These are phyloP conservation scores for Coccomyxa subellipsoidea DNA, from an alignment of 163 green algal genomes.

Conservation along the genomic window DNA sequence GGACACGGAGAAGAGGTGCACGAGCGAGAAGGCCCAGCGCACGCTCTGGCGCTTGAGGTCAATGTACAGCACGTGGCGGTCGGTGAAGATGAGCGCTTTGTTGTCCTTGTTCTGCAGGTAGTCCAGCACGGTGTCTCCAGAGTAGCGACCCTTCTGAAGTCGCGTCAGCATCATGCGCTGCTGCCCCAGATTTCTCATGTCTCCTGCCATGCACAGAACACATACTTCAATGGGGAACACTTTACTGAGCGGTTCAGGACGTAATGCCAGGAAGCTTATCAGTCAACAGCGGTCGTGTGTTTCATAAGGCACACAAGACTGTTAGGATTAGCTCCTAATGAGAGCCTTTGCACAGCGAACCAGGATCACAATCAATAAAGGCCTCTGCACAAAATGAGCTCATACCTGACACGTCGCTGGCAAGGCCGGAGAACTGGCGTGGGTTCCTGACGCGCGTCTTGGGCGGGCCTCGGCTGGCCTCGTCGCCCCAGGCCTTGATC, in stretches of 20 bases:
- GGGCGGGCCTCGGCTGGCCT: neutral
- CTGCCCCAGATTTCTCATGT: slow-evolving; percentile 14
- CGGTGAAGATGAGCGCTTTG: slow-evolving; percentile 35
- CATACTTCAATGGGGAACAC: neutral
- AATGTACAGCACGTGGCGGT: slow-evolving; percentile 28
- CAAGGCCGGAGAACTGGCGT: slow-evolving; percentile 29
- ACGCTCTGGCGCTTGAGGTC: slow-evolving; percentile 24
- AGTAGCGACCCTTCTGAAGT: slow-evolving; percentile 16
- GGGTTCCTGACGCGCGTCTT: slow-evolving; percentile 23
- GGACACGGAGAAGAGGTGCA: slow-evolving; percentile 23
- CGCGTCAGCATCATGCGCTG: slow-evolving; percentile 16
- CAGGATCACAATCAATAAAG: no score
- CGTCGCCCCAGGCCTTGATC: slow-evolving; percentile 34
- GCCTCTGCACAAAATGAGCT: neutral
- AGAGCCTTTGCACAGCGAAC: neutral
- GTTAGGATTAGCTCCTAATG: neutral
- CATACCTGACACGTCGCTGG: slow-evolving; percentile 6
- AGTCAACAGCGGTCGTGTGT: neutral
- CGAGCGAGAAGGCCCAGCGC: slow-evolving; percentile 32
- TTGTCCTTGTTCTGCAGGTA: slow-evolving; percentile 39
- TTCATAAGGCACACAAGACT: neutral
- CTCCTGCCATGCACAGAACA: slow-evolving; percentile 2
- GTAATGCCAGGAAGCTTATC: no score
- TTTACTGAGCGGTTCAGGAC: no score
- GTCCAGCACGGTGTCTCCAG: slow-evolving; percentile 26